These are phyloP conservation scores for Hypoxylon crocopeplum DNA, from an alignment of 495 filamentous ascomycete species.

Conservation along the genomic window DNA sequence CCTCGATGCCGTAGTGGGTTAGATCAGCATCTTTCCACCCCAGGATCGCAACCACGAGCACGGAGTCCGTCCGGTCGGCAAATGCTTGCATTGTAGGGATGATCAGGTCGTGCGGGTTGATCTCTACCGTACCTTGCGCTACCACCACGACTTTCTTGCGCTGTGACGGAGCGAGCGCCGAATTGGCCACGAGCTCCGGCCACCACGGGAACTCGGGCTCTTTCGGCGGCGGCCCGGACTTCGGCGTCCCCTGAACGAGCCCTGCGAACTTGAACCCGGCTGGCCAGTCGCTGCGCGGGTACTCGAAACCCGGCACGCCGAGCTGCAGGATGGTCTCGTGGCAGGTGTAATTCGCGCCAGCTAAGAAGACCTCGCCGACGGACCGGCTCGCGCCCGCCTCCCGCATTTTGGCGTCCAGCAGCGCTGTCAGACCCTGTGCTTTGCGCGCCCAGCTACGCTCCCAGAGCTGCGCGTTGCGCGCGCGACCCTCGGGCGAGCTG, in stretches of 20 bases:
- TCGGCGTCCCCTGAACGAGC: slow-evolving; percentile 32
- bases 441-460: slow-evolving; percentile 24
- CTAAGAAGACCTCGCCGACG: slow-evolving; percentile 16
- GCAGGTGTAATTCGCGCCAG: slow-evolving; percentile 39
- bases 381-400: slow-evolving; percentile 17
- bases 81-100: slow-evolving; percentile 46
- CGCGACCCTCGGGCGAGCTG: slow-evolving; percentile 19
- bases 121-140: slow-evolving; percentile 47
- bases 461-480: slow-evolving; percentile 27
- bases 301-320: slow-evolving; percentile 45
- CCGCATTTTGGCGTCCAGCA: slow-evolving; percentile 20
- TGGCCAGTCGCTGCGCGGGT: slow-evolving; percentile 46
- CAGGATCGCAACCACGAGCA: slow-evolving; percentile 45
- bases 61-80: slow-evolving; percentile 14
- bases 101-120: slow-evolving; percentile 40
- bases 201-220: slow-evolving; percentile 31
- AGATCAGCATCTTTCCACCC: slow-evolving; percentile 38
- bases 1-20: neutral
- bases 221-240: neutral
- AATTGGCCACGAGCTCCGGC: slow-evolving; percentile 29
- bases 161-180: neutral
- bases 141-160: slow-evolving; percentile 47
- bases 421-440: slow-evolving; percentile 8
- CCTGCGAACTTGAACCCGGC: slow-evolving; percentile 43
- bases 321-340: slow-evolving; percentile 41